These are phyloP conservation scores for Hemisphaericaspora subhashii DNA, from an alignment of 1,139 yeast genomes.

Conservation along the genomic window DNA sequence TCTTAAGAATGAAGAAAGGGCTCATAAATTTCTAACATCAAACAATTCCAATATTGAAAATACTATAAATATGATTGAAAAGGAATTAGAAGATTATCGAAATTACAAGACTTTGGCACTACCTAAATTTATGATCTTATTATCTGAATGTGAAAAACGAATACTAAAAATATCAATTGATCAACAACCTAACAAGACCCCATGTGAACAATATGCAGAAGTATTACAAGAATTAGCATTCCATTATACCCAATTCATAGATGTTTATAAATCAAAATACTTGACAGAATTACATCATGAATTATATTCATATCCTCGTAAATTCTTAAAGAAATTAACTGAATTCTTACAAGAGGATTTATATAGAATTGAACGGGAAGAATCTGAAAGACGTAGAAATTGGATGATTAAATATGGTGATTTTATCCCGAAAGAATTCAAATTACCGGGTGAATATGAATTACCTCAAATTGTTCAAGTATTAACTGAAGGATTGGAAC, in stretches of 20 bases:
- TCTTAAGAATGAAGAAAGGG: slow-evolving; percentile 35
- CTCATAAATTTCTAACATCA: slow-evolving; percentile 23
- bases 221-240: slow-evolving; percentile 31
- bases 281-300: slow-evolving; percentile 43
- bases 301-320: slow-evolving; percentile 40
- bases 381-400: slow-evolving; percentile 31
- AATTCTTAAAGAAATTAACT: slow-evolving; percentile 31
- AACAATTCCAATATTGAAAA: slow-evolving; percentile 20
- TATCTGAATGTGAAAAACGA: slow-evolving; percentile 20
- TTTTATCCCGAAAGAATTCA: slow-evolving; percentile 43
- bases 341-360: slow-evolving; percentile 37
- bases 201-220: slow-evolving; percentile 25
- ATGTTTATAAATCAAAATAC: slow-evolving; percentile 38
- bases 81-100: slow-evolving; percentile 20
- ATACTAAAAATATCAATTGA: slow-evolving; percentile 16
- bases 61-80: slow-evolving; percentile 15
- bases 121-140: slow-evolving; percentile 26
- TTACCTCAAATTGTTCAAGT: slow-evolving; percentile 45
- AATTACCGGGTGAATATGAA: slow-evolving; percentile 39
- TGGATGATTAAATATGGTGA: slow-evolving; percentile 45
- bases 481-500: slow-evolving; percentile 44
- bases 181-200: slow-evolving; percentile 11
- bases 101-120: slow-evolving; percentile 26
- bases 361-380: slow-evolving; percentile 34
- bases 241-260: slow-evolving; percentile 39